phyloP scores from a whole-genome alignment of 768 basidiomycete species.

The Cystofilobasidium capitatum region DNA sequence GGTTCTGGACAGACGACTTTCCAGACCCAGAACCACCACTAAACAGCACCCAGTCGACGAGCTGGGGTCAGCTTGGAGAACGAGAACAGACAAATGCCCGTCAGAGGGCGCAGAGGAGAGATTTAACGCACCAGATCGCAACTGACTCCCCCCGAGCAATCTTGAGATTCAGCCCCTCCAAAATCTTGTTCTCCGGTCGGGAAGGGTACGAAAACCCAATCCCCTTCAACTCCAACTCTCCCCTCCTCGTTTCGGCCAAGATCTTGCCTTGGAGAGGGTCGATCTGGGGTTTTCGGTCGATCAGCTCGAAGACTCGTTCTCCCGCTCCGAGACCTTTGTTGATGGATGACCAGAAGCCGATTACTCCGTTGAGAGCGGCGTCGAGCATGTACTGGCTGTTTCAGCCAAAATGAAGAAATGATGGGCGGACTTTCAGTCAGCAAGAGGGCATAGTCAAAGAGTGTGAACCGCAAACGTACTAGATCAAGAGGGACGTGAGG shows the following conservation, averaged over 20 bases:
- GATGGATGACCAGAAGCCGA: conserved; percentile 24
- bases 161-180: conserved; percentile 12
- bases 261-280: conserved; percentile 2
- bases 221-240: conserved; percentile 9
- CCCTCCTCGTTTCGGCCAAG: conserved; percentile 7
- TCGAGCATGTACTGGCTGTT: conserved; percentile 22
- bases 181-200: conserved; percentile 17
- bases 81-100: neutral
- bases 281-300: conserved; percentile 26
- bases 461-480: too few relatives aligned
- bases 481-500: conserved; percentile 24
- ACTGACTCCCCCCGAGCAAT: conserved; percentile 24
- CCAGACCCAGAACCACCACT: conserved; percentile 9
- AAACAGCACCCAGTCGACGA: neutral
- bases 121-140: conserved; percentile 19
- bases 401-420: neutral
- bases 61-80: neutral
- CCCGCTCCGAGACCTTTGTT: conserved; percentile 27
- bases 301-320: conserved; percentile 25
- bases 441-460: too few relatives aligned
- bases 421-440: too few relatives aligned
- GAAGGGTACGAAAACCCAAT: conserved; percentile 24
- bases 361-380: conserved; percentile 9
- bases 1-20: conserved; percentile 25
- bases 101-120: neutral